Evolutionary conservation across 495 filamentous ascomycete genomes (phyloP), one percentile per base, ranked within the genome.

Genomic region (Durotheca rogersii): DNA sequence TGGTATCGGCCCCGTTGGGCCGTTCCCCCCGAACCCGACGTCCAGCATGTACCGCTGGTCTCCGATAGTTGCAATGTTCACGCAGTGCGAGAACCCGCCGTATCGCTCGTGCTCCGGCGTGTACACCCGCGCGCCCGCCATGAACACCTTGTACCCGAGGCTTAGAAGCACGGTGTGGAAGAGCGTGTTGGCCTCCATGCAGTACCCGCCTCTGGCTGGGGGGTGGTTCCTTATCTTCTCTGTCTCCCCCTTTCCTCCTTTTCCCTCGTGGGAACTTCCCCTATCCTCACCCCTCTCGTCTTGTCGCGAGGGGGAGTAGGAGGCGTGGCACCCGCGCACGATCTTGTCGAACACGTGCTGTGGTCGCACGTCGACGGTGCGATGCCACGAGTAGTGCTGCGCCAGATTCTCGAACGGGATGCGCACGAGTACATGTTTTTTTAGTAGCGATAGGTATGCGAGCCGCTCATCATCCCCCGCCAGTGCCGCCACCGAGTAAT

Each of bases 341-440:
- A 91, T 75, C 64, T 90, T 90, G 2, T 68, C 39, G 58, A 78
- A 91, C 5, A 91, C 64, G 25, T 71, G 66, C 16, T 80, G 62
- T 0, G 81, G 79, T 20, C 81, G 66, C 3, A 90, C 69, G 0
- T 75, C 73, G 6, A 86, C 68, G 0, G 64, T 52, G 36, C 81
- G 76, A 5, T 72, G 66, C 0, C 57, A 44, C 0, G 77, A 76
- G 55, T 78, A 80, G 46, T 78, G 76, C 11, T 74, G 61, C 7
- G 57, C 25, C 62, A 88, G 60, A 53, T 87, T 89, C 53, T 91
- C 88, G 41, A 88, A 90, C 1, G 87, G 86, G 12, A 89, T 76
- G 6, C 67, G 67, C 0, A 80, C 72, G 21, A 88, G 71, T 40
- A 83, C 81, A 32, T 76, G 67, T 14, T 60, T 60, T 27, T 77